Evolutionary conservation across 139 green algal species (phyloP).

Genomic region (Penium margaritaceum): DNA sequence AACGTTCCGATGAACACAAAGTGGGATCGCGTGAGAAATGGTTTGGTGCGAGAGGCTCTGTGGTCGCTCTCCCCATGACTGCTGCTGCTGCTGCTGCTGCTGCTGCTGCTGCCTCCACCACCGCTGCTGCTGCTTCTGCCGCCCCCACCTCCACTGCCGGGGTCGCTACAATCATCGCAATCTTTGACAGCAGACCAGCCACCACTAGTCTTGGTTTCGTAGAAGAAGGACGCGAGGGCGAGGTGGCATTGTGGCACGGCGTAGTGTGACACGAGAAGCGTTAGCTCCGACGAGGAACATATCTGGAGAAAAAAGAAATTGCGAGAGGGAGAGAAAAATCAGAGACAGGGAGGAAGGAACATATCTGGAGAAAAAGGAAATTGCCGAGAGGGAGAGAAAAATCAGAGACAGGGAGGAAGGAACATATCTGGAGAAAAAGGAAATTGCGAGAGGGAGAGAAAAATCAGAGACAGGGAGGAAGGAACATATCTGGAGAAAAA

Average conservation of each 20-base stretch:
- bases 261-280: slow-evolving; percentile 46
- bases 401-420: not conserved
- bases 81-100: no score
- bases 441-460: not conserved
- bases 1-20: slow-evolving; percentile 61
- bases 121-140: no score
- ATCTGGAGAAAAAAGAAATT: not conserved
- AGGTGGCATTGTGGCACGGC: slow-evolving; percentile 49
- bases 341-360: not conserved
- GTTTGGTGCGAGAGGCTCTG: no score
- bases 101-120: no score
- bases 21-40: slow-evolving; percentile 47
- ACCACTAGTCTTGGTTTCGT: no score
- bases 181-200: no score
- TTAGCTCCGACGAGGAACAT: slow-evolving; percentile 54
- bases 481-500: no score
- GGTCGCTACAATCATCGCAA: no score
- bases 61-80: no score
- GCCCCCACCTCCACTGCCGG: no score
- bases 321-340: not conserved
- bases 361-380: not conserved
- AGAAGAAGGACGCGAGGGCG: slow-evolving; percentile 53
- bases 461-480: no score
- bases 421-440: not conserved
- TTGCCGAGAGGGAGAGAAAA: not conserved